phyloP scores from a whole-genome alignment of 2,329 filamentous ascomycete genomes.

The Nothopassalora personata region DNA sequence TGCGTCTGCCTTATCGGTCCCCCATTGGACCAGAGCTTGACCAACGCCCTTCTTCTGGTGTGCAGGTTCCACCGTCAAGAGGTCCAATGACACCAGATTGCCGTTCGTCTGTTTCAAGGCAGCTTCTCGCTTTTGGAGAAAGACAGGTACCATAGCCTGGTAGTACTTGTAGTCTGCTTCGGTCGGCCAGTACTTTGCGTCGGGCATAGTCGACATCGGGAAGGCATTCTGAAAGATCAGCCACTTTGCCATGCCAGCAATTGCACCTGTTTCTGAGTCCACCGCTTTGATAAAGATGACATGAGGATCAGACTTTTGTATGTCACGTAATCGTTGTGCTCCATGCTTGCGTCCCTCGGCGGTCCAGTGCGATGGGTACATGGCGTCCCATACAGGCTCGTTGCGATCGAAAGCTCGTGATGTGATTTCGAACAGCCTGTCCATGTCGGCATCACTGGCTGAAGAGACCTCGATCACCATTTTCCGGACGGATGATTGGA shows the following conservation, averaged over 20 bases:
- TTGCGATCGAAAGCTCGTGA: constrained; percentile 26
- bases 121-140: constrained; percentile 20
- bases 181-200: constrained; percentile 19
- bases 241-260: constrained; percentile 33
- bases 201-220: constrained; percentile 3
- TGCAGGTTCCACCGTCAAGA: constrained; percentile 27
- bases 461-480: constrained; percentile 16
- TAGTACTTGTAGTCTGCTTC: constrained; percentile 21
- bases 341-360: constrained; percentile 22
- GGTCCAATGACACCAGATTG: constrained; percentile 28
- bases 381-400: constrained; percentile 26
- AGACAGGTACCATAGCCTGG: constrained; percentile 18
- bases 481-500: background rate
- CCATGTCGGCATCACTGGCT: constrained; percentile 28
- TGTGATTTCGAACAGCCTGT: constrained; percentile 28
- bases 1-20: constrained; percentile 26
- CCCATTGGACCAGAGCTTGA: constrained; percentile 27
- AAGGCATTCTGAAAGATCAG: constrained; percentile 23
- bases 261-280: constrained; percentile 20
- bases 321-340: constrained; percentile 20
- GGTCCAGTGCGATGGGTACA: constrained; percentile 26
- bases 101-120: constrained; percentile 22
- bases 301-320: constrained; percentile 18
- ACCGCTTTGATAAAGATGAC: constrained; percentile 30
- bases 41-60: constrained; percentile 27